Base-by-base conservation (phyloP, 2,329 filamentous ascomycete species). In the Clonostachys rosea region DNA sequence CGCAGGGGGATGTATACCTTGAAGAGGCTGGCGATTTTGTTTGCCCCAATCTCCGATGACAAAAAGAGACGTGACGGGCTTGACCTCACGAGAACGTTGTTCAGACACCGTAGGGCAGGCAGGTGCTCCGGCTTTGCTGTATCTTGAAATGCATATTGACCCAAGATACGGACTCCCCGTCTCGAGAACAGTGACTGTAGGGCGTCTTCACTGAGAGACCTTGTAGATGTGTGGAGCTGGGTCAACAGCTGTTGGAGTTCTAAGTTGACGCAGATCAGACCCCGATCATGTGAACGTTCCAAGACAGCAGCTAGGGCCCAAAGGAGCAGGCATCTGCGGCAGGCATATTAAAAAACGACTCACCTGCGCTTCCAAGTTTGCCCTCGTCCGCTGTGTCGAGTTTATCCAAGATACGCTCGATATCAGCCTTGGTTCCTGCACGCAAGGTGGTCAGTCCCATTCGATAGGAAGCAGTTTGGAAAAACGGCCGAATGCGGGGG, bases 61-160 rank as follows among this genome's bases (percentile, higher is more conserved):
- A 49, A 8, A 17, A 35, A 14, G 6, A 39, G 37, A 24, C 47
- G 41, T 2, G 47, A 43, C 14, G 17, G 36, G 8, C 16, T 8
- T 17, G 47, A 43, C 12, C 47, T 24, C 35, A 49, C 47, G 7
- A 49, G 47, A 13, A 49, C 43, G 20, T 49, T 49, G 47, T 49
- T 49, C n/a, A 49, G 41, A 17, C 47, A 49, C 24, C 44, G 33
- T 43, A 49, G 36, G 18, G 47, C 47, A 20, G 47, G 47, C 11
- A 46, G 20, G 16, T 49, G 47, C 40, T 46, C 44, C 18, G 47
- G 47, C 7, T 39, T 30, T 5, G 43, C 40, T 17, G 24, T 11
- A 12, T 46, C 44, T 17, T 43, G 34, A 24, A 49, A 49, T 34
- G 35, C 47, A 46, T 49, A 40, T 8, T 9, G 44, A 6, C 47